These are phyloP conservation scores for Metarhizium brunneum DNA, from an alignment of 2,329 filamentous ascomycete genomes.

Conservation along the genomic window DNA sequence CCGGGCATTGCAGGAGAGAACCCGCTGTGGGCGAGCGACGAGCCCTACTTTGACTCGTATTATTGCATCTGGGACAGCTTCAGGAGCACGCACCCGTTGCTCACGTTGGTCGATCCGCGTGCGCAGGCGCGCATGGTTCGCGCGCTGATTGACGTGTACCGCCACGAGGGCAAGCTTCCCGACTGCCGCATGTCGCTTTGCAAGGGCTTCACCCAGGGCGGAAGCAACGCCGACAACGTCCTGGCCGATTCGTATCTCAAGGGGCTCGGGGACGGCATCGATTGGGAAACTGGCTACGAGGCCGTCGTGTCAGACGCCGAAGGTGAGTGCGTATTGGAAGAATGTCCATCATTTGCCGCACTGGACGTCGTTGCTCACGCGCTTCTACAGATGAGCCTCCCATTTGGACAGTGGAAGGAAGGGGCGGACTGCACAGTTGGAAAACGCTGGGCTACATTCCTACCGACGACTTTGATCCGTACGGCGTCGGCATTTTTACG, in stretches of 20 bases:
- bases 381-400: conserved; percentile 40
- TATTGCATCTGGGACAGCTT: conserved; percentile 68
- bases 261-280: conserved; percentile 52
- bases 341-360: background rate
- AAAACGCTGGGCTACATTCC: conserved; percentile 65
- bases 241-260: conserved; percentile 65
- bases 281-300: conserved; percentile 62
- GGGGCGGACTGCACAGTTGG: conserved; percentile 64
- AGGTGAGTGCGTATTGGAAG: conserved; percentile 16
- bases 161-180: conserved; percentile 57
- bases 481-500: conserved; percentile 55
- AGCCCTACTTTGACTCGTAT: conserved; percentile 66
- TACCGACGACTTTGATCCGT: conserved; percentile 53
- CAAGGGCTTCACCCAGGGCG: conserved; percentile 69
- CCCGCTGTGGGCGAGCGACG: conserved; percentile 57
- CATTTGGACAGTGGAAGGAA: conserved; percentile 60
- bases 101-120: conserved; percentile 61
- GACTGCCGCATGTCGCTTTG: conserved; percentile 71
- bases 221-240: conserved; percentile 66
- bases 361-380: background rate
- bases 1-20: conserved; percentile 49
- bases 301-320: conserved; percentile 68
- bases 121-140: conserved; percentile 62
- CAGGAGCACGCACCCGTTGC: conserved; percentile 58
- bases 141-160: conserved; percentile 63